Evolutionary conservation across 2,329 filamentous ascomycete species (phyloP).

Genomic region (Trichoderma citrinoviride): DNA sequence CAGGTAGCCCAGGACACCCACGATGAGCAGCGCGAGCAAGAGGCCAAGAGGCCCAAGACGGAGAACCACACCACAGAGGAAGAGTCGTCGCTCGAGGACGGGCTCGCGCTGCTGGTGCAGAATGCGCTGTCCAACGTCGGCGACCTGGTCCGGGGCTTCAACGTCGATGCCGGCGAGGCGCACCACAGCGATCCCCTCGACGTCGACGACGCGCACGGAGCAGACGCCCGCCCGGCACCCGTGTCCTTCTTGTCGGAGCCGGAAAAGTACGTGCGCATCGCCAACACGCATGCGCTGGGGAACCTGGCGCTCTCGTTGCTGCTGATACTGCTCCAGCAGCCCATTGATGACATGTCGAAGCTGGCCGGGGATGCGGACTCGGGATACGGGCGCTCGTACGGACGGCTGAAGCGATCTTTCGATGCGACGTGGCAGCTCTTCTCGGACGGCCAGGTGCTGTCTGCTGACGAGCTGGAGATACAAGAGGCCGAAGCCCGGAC

Average conservation of each 20-base stretch:
- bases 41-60: constrained; percentile 38
- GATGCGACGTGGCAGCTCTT: constrained; percentile 37
- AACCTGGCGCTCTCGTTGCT: constrained; percentile 43
- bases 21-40: constrained; percentile 30
- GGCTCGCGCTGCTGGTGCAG: constrained; percentile 39
- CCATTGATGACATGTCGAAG: constrained; percentile 38
- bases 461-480: constrained; percentile 36
- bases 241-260: constrained; percentile 39
- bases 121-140: constrained; percentile 42
- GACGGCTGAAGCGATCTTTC: constrained; percentile 34
- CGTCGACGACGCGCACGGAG: constrained; percentile 32
- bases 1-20: constrained; percentile 27
- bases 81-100: constrained; percentile 36
- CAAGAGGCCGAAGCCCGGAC: constrained; percentile 35
- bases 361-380: constrained; percentile 36
- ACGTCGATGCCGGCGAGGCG: constrained; percentile 25
- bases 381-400: constrained; percentile 35
- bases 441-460: constrained; percentile 34
- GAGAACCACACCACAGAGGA: constrained; percentile 28
- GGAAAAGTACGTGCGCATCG: constrained; percentile 38
- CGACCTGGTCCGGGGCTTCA: constrained; percentile 38
- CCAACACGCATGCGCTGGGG: constrained; percentile 40
- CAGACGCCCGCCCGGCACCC: constrained; percentile 32
- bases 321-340: constrained; percentile 38
- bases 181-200: constrained; percentile 36